phyloP scores from a whole-genome alignment of 2,329 filamentous ascomycete genomes.

The Metarhizium sp. region DNA sequence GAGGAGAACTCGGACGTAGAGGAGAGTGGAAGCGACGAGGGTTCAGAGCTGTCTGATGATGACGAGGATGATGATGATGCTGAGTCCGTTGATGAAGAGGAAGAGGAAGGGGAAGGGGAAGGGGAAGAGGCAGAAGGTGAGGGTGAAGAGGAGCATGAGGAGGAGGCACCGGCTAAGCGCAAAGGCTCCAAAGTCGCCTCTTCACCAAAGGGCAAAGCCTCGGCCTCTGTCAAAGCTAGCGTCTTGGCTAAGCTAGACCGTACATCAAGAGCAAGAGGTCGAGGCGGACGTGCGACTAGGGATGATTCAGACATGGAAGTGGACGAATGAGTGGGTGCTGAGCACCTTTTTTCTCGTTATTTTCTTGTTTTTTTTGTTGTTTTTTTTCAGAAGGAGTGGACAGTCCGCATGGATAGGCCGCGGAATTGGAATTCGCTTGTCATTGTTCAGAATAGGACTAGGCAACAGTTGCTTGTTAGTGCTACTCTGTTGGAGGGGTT shows the following conservation, averaged over 20 bases:
- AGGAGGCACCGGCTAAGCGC: slow-evolving; percentile 13
- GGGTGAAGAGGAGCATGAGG: slow-evolving; percentile 1
- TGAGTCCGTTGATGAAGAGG: slow-evolving; percentile 8
- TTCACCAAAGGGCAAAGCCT: slow-evolving; percentile 12
- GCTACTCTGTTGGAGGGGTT: too few species aligned
- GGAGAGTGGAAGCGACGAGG: slow-evolving; percentile 13
- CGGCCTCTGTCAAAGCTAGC: slow-evolving; percentile 16
- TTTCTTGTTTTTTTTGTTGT: background rate
- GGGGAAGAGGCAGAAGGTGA: slow-evolving; percentile 10
- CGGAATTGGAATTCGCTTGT: background rate
- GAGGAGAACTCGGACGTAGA: slow-evolving; percentile 25
- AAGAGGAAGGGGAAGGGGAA: slow-evolving; percentile 5
- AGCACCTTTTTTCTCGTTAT: background rate
- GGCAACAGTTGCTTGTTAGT: background rate
- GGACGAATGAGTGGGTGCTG: slow-evolving; percentile 18
- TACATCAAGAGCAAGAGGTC: slow-evolving; percentile 15
- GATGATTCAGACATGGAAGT: slow-evolving; percentile 25
- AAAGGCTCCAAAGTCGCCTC: slow-evolving; percentile 15
- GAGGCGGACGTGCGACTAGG: slow-evolving; percentile 16
- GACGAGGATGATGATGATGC: slow-evolving; percentile 10
- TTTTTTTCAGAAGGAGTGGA: background rate
- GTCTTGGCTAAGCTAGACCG: slow-evolving; percentile 12
- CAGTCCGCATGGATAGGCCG: background rate
- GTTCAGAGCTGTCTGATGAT: slow-evolving; percentile 5
- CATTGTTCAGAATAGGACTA: background rate